phyloP scores from a whole-genome alignment of 257 asterid genomes.

The Solanum tarapatanum region DNA sequence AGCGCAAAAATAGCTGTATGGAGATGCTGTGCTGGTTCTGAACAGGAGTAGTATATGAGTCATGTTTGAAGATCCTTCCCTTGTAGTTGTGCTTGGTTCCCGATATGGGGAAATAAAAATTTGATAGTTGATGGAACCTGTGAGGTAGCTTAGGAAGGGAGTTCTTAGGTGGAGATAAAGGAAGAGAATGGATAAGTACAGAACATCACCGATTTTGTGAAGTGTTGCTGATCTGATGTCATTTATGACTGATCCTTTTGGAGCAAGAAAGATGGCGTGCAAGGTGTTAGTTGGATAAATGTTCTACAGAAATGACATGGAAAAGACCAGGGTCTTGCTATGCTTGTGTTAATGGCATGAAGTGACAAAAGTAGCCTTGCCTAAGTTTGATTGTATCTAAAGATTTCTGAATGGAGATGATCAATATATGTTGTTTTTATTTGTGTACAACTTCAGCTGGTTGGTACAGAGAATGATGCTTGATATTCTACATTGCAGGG shows the following conservation, averaged over 20 bases:
- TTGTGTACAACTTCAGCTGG: not conserved
- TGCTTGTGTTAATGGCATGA: not conserved
- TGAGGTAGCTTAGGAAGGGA: not conserved
- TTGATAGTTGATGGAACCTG: not conserved
- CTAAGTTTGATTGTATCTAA: not conserved
- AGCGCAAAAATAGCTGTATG: not conserved
- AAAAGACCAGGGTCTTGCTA: not conserved
- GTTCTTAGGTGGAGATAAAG: not conserved
- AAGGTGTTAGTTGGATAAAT: not conserved
- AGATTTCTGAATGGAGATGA: not conserved
- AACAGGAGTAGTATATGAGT: not conserved
- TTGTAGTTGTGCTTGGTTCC: not conserved
- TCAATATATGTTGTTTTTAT: not conserved
- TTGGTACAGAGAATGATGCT: not conserved
- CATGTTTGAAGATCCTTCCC: not conserved
- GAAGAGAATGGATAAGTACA: not conserved
- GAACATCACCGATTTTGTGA: not conserved
- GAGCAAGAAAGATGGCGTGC: not conserved
- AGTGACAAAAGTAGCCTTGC: not conserved
- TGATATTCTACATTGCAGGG: constrained; percentile 43
- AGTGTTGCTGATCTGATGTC: not conserved
- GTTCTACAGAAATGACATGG: not conserved
- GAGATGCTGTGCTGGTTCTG: not conserved
- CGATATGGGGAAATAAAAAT: not conserved
- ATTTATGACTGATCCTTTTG: not conserved